A percentile compares a stretch with the other conserved stretches of the same genome.
Evolutionary conservation across 495 filamentous ascomycete species (phyloP).

Genomic region (Polyplosphaeria fusca): DNA sequence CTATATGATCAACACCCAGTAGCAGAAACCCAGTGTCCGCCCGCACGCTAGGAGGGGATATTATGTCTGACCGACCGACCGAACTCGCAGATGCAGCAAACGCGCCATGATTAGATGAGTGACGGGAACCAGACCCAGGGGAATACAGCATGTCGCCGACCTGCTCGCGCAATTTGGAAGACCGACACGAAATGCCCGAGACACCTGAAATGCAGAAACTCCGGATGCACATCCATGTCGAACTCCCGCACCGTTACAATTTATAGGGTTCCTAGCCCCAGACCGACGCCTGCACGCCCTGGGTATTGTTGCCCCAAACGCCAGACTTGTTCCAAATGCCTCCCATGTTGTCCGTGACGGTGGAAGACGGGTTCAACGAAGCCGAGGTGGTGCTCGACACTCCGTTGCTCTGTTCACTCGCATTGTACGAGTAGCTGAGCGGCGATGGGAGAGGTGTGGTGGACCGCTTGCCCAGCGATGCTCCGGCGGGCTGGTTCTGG

Average conservation of each 20-base stretch:
- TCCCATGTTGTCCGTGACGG: conserved; percentile 35
- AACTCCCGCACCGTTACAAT: conserved; percentile 26
- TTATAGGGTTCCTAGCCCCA: conserved; percentile 38
- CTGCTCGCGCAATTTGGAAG: conserved; percentile 33
- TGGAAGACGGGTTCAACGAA: conserved; percentile 54
- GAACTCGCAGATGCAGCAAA: too few relatives aligned
- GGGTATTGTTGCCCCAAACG: conserved; percentile 39
- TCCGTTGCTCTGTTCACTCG: conserved; percentile 48
- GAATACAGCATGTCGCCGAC: too few relatives aligned
- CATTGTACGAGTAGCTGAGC: conserved; percentile 70
- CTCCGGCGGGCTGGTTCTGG: conserved; percentile 55
- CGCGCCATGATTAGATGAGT: too few relatives aligned
- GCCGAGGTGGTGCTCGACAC: conserved; percentile 52
- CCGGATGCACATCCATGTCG: conserved; percentile 36
- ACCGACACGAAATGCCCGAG: conserved; percentile 34
- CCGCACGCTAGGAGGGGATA: too few relatives aligned
- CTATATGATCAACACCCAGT: too few relatives aligned
- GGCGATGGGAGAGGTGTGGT: conserved; percentile 89
- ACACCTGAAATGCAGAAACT: conserved; percentile 41
- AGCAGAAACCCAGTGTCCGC: too few relatives aligned
- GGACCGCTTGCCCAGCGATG: conserved; percentile 75
- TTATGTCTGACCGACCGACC: too few relatives aligned
- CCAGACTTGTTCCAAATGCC: conserved; percentile 40
- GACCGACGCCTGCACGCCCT: conserved; percentile 44
- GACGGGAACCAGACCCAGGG: too few relatives aligned